Conservation (phyloP, 2,329 filamentous ascomycete species). For the Colletotrichum sp. region DNA sequence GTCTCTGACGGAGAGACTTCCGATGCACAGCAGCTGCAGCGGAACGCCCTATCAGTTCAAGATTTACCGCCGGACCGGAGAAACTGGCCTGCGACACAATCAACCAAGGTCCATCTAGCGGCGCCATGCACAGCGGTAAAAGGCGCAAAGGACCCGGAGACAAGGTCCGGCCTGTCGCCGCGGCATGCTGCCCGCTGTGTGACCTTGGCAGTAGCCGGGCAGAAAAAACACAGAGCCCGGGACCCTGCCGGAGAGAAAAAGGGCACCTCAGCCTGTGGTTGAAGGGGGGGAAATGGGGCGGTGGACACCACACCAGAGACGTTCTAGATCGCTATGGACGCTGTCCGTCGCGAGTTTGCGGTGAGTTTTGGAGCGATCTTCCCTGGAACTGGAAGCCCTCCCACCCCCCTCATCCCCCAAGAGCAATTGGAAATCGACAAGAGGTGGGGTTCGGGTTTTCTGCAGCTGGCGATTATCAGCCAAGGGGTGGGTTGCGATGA, state of each 20-base stretch:
- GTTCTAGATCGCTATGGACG: constrained; percentile 19
- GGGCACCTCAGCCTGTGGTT: not conserved
- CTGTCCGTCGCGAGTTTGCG: constrained; percentile 12
- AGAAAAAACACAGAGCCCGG: not conserved
- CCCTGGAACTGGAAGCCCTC: not conserved
- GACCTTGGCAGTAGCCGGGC: not conserved
- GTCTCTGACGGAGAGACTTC: not conserved
- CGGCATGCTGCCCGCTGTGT: not conserved
- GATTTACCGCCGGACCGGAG: not conserved
- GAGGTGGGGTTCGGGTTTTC: not conserved
- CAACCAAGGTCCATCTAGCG: not conserved
- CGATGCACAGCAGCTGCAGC: not conserved
- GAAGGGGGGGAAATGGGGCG: not conserved
- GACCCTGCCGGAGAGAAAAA: not conserved
- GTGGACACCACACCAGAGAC: not conserved
- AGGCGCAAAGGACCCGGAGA: not conserved
- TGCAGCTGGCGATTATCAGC: not conserved
- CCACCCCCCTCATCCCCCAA: not conserved
- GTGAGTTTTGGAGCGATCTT: constrained; percentile 11
- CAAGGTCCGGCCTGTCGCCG: not conserved
- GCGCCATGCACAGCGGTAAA: not conserved
- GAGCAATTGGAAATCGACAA: not conserved
- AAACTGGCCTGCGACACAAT: not conserved
- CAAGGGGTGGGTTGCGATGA: not conserved
- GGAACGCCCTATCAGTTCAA: not conserved